Evolutionary conservation across 1,139 yeast species (phyloP), one percentile per base, ranked within the genome.

Genomic region (Wickerhamiella pararugosa): DNA sequence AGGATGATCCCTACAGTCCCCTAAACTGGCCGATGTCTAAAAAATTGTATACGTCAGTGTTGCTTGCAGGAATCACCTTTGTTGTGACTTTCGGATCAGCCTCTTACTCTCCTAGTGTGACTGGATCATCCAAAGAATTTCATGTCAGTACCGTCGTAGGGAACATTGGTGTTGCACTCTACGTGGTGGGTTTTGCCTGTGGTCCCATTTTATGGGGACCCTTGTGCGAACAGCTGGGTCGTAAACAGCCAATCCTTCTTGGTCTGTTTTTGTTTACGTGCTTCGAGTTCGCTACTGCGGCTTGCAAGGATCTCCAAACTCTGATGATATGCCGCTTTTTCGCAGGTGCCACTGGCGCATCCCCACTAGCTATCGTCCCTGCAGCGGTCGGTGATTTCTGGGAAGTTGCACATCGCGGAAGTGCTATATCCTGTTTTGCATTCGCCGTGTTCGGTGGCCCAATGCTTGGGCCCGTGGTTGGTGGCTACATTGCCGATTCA

Each of bases 131-230:
- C 21, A 45, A 42, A 32, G 48, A 54, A 30, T 63, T 51, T 45
- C 51, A 53, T 34, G 58, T 61, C 5, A 55, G 61, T 2, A 40
- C 42, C 7, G 60, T 54, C 3, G 61, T 58, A 1, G 67, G 68
- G 10, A 62, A 70, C 5, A 64, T 82, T 34, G 79, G 82, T 42
- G 68, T 80, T 10, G 74, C 92, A 0, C 65, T 81, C 32, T 82
- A 73, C 53, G 92, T 82, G 26, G 56, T 79, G 39, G 93, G 93
- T 26, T 80, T 80, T 58, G 92, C 90, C 1, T 69, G 80, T 0
- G 92, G 93, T 21, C 93, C 94, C 5, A 64, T 79, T 32, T 51
- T 79, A 34, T 81, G 82, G 75, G 93, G 87, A 25, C 93, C 93
- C 8, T 57, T 81, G 38, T 77, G 86, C 5, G 93, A 82, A 58